These are phyloP conservation scores for Colletotrichum sp. DNA, from an alignment of 2,329 filamentous ascomycete species.

Conservation along the genomic window DNA sequence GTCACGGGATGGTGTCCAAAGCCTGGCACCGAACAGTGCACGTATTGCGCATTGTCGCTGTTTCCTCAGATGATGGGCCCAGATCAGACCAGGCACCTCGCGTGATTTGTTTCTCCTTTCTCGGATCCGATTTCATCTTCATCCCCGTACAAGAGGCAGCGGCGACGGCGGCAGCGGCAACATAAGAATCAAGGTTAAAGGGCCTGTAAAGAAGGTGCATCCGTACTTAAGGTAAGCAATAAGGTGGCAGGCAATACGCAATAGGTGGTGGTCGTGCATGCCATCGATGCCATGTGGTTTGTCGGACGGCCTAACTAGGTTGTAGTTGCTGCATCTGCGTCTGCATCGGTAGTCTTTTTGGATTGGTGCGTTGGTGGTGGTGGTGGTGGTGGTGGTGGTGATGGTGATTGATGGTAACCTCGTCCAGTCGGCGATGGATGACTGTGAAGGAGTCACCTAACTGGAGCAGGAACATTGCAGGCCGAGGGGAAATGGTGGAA, in stretches of 20 bases:
- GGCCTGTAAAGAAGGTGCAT: not conserved
- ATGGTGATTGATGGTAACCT: not conserved
- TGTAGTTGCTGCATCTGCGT: not conserved
- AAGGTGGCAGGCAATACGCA: not conserved
- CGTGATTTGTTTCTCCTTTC: not conserved
- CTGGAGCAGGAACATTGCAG: not conserved
- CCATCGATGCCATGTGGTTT: not conserved
- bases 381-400: not conserved
- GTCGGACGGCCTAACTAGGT: not conserved
- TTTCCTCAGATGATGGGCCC: not conserved
- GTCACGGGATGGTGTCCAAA: not conserved
- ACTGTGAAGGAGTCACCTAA: not conserved
- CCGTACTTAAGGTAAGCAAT: not conserved
- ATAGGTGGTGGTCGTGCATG: not conserved
- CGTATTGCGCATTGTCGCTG: not conserved
- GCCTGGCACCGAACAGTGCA: not conserved
- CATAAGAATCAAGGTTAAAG: not conserved
- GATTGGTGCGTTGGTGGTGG: not conserved
- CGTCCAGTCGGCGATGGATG: not conserved
- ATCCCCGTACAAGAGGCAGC: not conserved
- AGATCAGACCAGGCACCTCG: not conserved
- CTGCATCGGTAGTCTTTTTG: not conserved
- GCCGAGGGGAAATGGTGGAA: not conserved
- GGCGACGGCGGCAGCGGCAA: not conserved
- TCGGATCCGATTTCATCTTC: constrained; percentile 1